Evolutionary conservation across 1,284 basidiomycete species (phyloP).

Genomic region (Cryptococcus maquisensis): DNA sequence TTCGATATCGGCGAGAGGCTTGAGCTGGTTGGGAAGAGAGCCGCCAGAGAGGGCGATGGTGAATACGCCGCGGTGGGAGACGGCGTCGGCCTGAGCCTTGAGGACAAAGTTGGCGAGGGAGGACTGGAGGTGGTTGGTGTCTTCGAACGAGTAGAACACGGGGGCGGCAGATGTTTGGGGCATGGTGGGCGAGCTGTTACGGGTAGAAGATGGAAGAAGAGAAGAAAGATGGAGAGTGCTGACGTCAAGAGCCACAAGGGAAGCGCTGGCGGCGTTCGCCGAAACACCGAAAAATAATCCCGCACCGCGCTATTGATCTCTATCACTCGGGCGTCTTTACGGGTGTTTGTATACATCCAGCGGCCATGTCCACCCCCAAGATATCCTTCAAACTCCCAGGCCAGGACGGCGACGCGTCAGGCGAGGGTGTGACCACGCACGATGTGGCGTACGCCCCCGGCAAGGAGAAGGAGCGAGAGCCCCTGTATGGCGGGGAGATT

Average conservation of each 20-base stretch:
- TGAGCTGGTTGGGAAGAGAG: conserved; percentile 75
- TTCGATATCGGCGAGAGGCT: conserved; percentile 1
- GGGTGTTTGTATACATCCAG: not conserved
- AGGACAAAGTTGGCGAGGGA: conserved; percentile 68
- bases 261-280: not conserved
- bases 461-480: conserved; percentile 49
- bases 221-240: not conserved
- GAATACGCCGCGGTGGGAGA: conserved; percentile 83
- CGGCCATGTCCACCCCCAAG: conserved; percentile 44
- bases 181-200: conserved; percentile 26
- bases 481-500: conserved; percentile 45
- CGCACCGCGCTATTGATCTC: not conserved
- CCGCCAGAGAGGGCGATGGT: conserved; percentile 91
- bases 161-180: conserved; percentile 53
- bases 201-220: not conserved
- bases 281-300: not conserved
- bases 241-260: not conserved
- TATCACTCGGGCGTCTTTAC: not conserved
- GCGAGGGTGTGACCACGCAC: conserved; percentile 39
- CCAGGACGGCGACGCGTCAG: conserved; percentile 18
- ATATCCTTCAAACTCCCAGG: conserved; percentile 37
- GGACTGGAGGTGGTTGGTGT: conserved; percentile 52
- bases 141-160: conserved; percentile 70
- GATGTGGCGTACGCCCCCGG: conserved; percentile 45
- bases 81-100: conserved; percentile 82